These are phyloP conservation scores for Podospora pseudoanserina DNA, from an alignment of 495 filamentous ascomycete species.

Conservation along the genomic window DNA sequence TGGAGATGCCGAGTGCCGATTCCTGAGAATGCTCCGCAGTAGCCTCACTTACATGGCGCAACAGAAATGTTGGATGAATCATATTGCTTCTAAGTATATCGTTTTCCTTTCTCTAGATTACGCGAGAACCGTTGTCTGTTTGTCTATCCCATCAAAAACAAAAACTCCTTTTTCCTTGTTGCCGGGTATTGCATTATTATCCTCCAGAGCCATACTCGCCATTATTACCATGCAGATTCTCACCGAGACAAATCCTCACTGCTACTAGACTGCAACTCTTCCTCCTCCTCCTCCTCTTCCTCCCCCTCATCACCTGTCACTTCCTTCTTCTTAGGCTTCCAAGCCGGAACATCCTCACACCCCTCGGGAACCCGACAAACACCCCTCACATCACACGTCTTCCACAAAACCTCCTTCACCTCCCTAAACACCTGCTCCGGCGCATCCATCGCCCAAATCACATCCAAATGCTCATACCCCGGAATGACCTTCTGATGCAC, in stretches of 20 bases:
- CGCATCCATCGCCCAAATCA: slow-evolving; percentile 91
- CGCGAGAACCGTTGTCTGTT: background rate
- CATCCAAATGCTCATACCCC: slow-evolving; percentile 93
- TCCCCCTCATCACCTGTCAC: background rate
- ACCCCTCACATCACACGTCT: slow-evolving; percentile 53
- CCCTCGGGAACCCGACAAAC: slow-evolving; percentile 61
- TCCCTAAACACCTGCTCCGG: slow-evolving; percentile 81
- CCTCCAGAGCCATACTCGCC: background rate
- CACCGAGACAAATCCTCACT: slow-evolving; percentile 21
- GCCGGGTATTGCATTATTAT: background rate
- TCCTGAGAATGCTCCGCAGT: background rate
- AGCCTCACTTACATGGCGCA: background rate
- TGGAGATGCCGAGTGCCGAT: background rate
- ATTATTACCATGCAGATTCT: background rate
- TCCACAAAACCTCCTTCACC: slow-evolving; percentile 80
- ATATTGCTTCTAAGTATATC: background rate
- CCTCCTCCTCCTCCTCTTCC: slow-evolving; percentile 5
- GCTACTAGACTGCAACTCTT: slow-evolving; percentile 28
- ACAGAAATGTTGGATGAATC: background rate
- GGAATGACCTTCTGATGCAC: slow-evolving; percentile 81
- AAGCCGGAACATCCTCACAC: slow-evolving; percentile 50
- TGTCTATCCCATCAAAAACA: background rate
- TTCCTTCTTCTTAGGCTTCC: slow-evolving; percentile 24
- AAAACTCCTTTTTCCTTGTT: background rate
- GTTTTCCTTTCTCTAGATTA: background rate